Evolutionary conservation across 208 protist genomes (phyloP), one percentile per base, ranked within the genome.

Genomic region (Leishmania major): DNA sequence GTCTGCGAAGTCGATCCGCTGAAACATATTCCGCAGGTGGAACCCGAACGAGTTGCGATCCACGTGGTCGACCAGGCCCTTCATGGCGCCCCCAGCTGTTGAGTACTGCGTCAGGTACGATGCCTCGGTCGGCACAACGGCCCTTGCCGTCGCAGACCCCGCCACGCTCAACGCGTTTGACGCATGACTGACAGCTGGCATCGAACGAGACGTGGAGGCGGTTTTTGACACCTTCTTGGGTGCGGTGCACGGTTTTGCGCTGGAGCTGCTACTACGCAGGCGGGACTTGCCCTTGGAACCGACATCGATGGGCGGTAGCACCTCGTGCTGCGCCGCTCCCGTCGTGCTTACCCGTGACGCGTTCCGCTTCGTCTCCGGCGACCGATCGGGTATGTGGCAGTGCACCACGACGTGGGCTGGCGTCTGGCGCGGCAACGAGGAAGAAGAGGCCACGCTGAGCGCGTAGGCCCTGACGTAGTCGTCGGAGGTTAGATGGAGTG

Each of bases 1-100:
- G 1, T 59, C 51, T 19, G 75, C n/a, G 35, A 87, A 87, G 69
- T 87, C 71, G 31, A 69, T 71, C 5, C 60, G 28, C 60, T 84
- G 60, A 53, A 87, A 73, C 70, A 81, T 64, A 5, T 75, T 70
- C 7, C 78, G 55, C 13, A 87, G 75, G 3, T 81, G 66, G 45
- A 81, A 78, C 49, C 79, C 76, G 59, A 75, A 87, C 13, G 84
- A 73, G 75, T 80, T 62, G 51, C 31, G 57, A 35, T 84, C 79
- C 40, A 80, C 79, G n/a, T 84, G 79, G 43, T 67, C 81, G 73
- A 84, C 79, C 71, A 84, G 40, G n/a, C 78, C 84, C 35, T 77
- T 80, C 70, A 80, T 53, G 75, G 57, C 10, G 75, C 10, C 37
- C 17, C 5, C 31, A 22, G 22, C 1, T 43, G 57, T 6, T 43